Percentiles rank a stretch among this genome's conserved stretches.
phyloP scores from a whole-genome alignment of 305 asterid genomes.

The Fraxinus floribunda region DNA sequence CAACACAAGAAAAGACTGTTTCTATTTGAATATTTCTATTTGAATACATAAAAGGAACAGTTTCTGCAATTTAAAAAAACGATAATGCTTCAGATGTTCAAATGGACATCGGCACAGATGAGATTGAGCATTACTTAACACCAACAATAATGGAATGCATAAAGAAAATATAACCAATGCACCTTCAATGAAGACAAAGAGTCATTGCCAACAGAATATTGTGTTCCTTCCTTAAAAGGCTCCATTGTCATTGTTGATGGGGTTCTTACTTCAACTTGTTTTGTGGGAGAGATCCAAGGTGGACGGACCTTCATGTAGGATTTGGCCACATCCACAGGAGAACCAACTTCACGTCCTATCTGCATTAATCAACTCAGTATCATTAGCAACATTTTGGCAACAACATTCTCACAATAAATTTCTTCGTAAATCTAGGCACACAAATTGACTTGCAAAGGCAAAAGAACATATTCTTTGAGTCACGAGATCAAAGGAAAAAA shows the following conservation, averaged over 20 bases:
- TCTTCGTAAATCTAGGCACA: conserved; percentile 17
- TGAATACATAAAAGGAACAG: neutral
- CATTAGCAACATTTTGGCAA: conserved; percentile 17
- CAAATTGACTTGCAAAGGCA: conserved; percentile 4
- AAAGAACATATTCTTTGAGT: neutral
- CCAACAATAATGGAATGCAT: conserved; percentile 16
- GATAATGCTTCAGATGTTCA: conserved; percentile 9
- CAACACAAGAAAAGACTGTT: neutral
- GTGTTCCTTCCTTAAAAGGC: conserved; percentile 50
- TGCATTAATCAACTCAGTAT: conserved; percentile 27
- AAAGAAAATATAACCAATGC: conserved; percentile 16
- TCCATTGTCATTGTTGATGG: conserved; percentile 47
- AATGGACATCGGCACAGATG: conserved; percentile 9
- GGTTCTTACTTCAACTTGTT: conserved; percentile 43
- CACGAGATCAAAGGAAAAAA: conserved; percentile 9
- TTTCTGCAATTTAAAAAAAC: neutral
- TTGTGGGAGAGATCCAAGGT: conserved; percentile 69
- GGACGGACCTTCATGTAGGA: conserved; percentile 74
- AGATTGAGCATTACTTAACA: neutral
- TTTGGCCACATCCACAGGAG: conserved; percentile 79
- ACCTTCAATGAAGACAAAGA: conserved; percentile 65
- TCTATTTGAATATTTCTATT: neutral
- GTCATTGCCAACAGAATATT: conserved; percentile 42
- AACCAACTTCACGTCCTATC: conserved; percentile 58
- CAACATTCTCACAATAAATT: conserved; percentile 25